phyloP scores from a whole-genome alignment of 2,329 filamentous ascomycete species.

The Penicillium sp. region DNA sequence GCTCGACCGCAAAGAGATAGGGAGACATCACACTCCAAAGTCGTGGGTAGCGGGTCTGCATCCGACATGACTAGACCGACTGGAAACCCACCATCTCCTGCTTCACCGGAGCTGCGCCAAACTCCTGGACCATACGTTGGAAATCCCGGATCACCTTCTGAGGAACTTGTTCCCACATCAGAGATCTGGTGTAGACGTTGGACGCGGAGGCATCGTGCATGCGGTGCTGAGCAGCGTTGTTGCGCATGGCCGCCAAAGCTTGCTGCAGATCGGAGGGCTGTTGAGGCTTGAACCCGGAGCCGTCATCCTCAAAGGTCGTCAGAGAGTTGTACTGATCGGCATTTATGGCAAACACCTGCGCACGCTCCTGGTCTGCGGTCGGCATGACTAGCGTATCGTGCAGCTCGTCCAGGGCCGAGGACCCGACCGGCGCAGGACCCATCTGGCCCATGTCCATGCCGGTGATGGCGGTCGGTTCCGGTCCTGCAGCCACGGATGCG shows the following conservation, averaged over 20 bases:
- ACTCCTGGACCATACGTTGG: conserved; percentile 82
- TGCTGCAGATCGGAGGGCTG: conserved; percentile 51
- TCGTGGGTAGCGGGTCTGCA: not conserved
- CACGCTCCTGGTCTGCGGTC: conserved; percentile 78
- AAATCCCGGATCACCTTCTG: conserved; percentile 89
- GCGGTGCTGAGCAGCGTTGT: conserved; percentile 62
- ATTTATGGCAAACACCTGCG: conserved; percentile 83
- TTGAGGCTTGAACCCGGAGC: conserved; percentile 38
- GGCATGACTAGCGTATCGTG: conserved; percentile 69
- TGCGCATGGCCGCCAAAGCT: conserved; percentile 74
- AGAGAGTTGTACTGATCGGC: conserved; percentile 85
- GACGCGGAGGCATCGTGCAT: conserved; percentile 57
- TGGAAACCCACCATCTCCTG: conserved; percentile 28
- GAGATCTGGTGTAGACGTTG: conserved; percentile 86
- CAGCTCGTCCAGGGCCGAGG: conserved; percentile 59
- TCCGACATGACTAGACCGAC: conserved; percentile 3
- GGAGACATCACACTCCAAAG: not conserved
- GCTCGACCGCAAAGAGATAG: conserved; percentile 2
- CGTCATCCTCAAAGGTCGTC: conserved; percentile 62
- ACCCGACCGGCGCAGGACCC: conserved; percentile 27
- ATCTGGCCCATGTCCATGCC: conserved; percentile 42
- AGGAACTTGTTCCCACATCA: conserved; percentile 93
- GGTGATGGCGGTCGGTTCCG: conserved; percentile 35
- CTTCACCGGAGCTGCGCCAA: conserved; percentile 44
- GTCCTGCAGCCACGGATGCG: conserved; percentile 23